Evolutionary conservation across 2,329 filamentous ascomycete species (phyloP), one percentile per base, ranked within the genome.

Genomic region (Fusarium sp.): DNA sequence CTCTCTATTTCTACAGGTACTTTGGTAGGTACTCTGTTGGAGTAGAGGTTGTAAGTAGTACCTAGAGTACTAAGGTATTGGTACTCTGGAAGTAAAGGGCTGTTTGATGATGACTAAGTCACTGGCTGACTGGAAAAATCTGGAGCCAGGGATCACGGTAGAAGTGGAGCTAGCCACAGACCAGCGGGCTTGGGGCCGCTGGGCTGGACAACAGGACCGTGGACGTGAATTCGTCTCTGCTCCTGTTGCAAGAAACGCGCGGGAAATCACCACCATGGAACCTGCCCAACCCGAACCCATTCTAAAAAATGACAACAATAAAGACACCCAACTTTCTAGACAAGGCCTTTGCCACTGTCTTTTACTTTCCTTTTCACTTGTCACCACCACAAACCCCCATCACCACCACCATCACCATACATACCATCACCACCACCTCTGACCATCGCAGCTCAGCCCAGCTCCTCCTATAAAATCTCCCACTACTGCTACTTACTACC

Each of bases 301-400:
- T 63, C 64, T 63, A 59, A 50, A 79, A 77, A 76, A 74, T 76
- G 75, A 77, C 76, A 77, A 79, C 79, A 75, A 79, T 75, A 78
- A 79, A 76, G 72, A 66, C 76, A 75, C 75, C 74, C 77, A 76
- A 69, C 72, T 70, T 74, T 74, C 76, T 74, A 78, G 77, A 78
- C 76, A 78, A 69, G 71, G 69, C 74, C 73, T 75, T 63, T 58
- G 35, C 75, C 73, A 69, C 66, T 50, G 53, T 45, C 69, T 62
- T 73, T 69, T 71, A 66, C 69, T 61, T 72, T 73, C 69, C 63
- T 60, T 63, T 69, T 52, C 60, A 52, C 43, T 65, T 67, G 73
- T 63, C 41, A 61, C 47, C 46, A 61, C 40, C 55, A 15, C 27
- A 48, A 56, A 53, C 67, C 62, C 67, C n/a, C 71, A 72, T 69